These are phyloP conservation scores for Maudiozyma turicensis DNA, from an alignment of 805 yeast genomes.

Conservation along the genomic window DNA sequence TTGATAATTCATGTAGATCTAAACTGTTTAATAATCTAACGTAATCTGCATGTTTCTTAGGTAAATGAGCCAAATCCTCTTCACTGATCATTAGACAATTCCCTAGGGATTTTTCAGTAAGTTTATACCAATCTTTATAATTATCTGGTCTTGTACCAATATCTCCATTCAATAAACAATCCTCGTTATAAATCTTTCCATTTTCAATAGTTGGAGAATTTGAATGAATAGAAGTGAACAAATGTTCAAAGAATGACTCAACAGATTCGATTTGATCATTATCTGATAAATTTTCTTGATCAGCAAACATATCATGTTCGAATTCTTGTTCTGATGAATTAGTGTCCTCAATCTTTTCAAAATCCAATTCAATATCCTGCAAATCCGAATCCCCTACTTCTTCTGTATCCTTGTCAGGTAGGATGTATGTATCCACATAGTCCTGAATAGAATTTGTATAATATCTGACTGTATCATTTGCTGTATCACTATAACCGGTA, in stretches of 20 bases:
- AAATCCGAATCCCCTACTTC: not conserved
- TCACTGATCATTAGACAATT: constrained; percentile 18
- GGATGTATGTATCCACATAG: not conserved
- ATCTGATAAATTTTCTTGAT: not conserved
- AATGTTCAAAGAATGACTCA: constrained; percentile 4
- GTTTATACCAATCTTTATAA: constrained; percentile 11
- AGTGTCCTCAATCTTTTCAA: not conserved
- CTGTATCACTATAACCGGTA: not conserved
- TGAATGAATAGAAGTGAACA: constrained; percentile 10
- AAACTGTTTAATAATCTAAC: constrained; percentile 7
- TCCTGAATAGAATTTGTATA: not conserved
- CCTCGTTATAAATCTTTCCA: constrained; percentile 10
- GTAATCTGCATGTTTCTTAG: constrained; percentile 13
- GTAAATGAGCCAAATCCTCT: constrained; percentile 9
- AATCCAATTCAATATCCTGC: not conserved
- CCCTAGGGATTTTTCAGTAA: constrained; percentile 13
- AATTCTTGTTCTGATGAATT: not conserved
- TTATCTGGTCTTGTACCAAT: constrained; percentile 17
- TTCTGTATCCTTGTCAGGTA: not conserved
- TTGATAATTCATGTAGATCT: constrained; percentile 9
- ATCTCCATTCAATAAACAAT: constrained; percentile 14
- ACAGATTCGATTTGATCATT: not conserved
- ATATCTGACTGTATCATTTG: not conserved
- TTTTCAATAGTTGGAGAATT: constrained; percentile 18
- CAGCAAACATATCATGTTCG: constrained; percentile 2